Evolutionary conservation across 2,329 filamentous ascomycete genomes (phyloP).

Genomic region (Neodidymelliopsis sp.): DNA sequence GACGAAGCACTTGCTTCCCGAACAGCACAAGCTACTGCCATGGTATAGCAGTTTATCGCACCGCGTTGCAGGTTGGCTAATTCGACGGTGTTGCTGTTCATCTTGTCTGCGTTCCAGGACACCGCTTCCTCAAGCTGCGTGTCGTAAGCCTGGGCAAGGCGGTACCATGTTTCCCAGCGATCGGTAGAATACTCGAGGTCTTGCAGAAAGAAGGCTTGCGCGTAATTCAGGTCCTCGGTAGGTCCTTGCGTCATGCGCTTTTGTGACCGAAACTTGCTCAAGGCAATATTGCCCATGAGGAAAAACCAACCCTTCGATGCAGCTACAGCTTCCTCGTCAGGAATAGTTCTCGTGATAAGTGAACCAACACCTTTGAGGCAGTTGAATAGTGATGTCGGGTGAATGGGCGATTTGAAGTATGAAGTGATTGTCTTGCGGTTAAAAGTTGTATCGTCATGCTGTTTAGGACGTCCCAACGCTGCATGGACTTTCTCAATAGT

Average conservation of each 20-base stretch:
- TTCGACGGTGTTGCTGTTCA: constrained; percentile 82
- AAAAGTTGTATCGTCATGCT: constrained; percentile 80
- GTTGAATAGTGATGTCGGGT: constrained; percentile 79
- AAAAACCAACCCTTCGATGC: constrained; percentile 92
- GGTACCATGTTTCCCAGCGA: constrained; percentile 90
- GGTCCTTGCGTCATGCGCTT: constrained; percentile 80
- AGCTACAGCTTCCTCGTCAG: constrained; percentile 70
- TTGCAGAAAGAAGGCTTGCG: constrained; percentile 78
- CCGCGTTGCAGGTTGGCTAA: constrained; percentile 78
- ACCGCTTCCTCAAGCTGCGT: constrained; percentile 87
- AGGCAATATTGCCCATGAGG: constrained; percentile 83
- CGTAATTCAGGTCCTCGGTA: constrained; percentile 84
- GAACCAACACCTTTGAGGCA: constrained; percentile 78
- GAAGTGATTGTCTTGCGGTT: constrained; percentile 84
- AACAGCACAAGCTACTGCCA: constrained; percentile 70
- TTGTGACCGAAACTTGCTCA: constrained; percentile 84
- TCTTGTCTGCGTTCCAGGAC: constrained; percentile 88
- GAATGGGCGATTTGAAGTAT: constrained; percentile 83
- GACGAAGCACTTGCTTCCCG: constrained; percentile 53
- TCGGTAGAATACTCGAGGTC: constrained; percentile 84
- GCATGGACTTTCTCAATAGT: constrained; percentile 95
- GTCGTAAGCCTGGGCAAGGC: constrained; percentile 85
- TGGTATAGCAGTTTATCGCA: constrained; percentile 79
- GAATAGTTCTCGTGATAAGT: constrained; percentile 55
- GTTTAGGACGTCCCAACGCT: constrained; percentile 78